phyloP scores from a whole-genome alignment of 2,329 filamentous ascomycete genomes.

The Aspergillus viridinutans region DNA sequence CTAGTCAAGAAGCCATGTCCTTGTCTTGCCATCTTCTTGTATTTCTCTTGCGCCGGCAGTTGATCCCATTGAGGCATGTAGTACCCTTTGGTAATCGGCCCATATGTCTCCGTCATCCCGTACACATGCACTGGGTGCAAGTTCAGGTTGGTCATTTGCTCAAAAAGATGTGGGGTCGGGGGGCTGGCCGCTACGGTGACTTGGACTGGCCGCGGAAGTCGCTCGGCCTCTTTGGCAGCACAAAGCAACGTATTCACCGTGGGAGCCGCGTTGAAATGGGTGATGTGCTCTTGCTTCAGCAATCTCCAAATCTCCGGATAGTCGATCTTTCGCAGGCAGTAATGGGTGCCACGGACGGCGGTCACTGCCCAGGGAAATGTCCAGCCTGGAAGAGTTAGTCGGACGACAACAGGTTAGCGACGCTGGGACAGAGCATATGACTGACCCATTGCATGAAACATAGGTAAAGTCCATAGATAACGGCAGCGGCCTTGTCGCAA shows the following conservation, averaged over 20 bases:
- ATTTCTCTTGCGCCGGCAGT: conserved; percentile 71
- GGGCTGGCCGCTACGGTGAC: conserved; percentile 93
- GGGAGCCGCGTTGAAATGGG: conserved; percentile 92
- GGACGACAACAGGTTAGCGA: conserved; percentile 24
- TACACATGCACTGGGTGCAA: conserved; percentile 91
- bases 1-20: conserved; percentile 87
- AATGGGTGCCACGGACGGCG: conserved; percentile 87
- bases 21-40: conserved; percentile 85
- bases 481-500: conserved; percentile 64
- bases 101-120: conserved; percentile 83
- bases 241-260: conserved; percentile 95
- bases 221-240: conserved; percentile 68
- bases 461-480: conserved; percentile 88
- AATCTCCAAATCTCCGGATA: conserved; percentile 90
- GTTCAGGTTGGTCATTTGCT: conserved; percentile 86
- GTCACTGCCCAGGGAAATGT: conserved; percentile 93
- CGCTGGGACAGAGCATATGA: conserved; percentile 4
- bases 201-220: conserved; percentile 64
- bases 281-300: conserved; percentile 79
- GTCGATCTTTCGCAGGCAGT: conserved; percentile 91
- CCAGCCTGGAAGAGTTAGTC: conserved; percentile 51
- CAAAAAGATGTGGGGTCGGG: conserved; percentile 83
- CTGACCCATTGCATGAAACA: conserved; percentile 66
- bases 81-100: conserved; percentile 93
- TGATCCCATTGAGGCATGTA: conserved; percentile 78